These are phyloP conservation scores for Penstemon newberryi DNA, from an alignment of 257 asterid species.

Conservation along the genomic window DNA sequence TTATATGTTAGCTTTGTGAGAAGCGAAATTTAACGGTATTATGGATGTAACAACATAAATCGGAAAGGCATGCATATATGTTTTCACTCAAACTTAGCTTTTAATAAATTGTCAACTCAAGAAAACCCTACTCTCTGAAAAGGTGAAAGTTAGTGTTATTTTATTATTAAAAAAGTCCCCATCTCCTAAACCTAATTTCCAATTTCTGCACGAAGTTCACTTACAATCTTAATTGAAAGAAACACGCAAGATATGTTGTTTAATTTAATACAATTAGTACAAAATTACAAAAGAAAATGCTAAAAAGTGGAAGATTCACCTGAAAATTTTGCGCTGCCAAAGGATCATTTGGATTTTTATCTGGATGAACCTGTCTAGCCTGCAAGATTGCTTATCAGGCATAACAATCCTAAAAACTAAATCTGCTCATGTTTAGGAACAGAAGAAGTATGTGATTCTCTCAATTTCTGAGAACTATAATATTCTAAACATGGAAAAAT, in stretches of 20 bases:
- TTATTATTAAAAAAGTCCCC: neutral
- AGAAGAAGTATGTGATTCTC: neutral
- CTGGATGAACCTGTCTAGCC: constrained; percentile 99
- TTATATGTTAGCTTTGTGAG: neutral
- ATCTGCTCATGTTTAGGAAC: constrained; percentile 8
- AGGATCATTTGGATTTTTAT: constrained; percentile 97
- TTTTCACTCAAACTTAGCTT: neutral
- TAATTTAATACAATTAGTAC: constrained; percentile 10
- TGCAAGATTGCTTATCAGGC: constrained; percentile 36
- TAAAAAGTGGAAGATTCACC: constrained; percentile 39
- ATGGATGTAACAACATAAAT: neutral
- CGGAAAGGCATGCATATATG: neutral
- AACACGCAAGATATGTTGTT: constrained; percentile 8
- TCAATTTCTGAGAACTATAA: neutral
- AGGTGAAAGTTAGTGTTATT: neutral
- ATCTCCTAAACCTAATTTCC: constrained; percentile 1
- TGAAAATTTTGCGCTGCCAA: constrained; percentile 93
- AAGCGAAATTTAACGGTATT: neutral
- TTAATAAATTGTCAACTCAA: neutral
- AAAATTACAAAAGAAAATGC: constrained; percentile 22
- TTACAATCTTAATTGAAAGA: constrained; percentile 8
- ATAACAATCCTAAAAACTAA: constrained; percentile 15
- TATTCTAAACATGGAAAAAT: constrained; percentile 11
- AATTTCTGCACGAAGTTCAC: constrained; percentile 5
- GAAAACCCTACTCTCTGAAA: neutral